These are phyloP conservation scores for Pilobolus umbonatus DNA, from an alignment of 192 early-diverging fungal genomes.

Conservation along the genomic window DNA sequence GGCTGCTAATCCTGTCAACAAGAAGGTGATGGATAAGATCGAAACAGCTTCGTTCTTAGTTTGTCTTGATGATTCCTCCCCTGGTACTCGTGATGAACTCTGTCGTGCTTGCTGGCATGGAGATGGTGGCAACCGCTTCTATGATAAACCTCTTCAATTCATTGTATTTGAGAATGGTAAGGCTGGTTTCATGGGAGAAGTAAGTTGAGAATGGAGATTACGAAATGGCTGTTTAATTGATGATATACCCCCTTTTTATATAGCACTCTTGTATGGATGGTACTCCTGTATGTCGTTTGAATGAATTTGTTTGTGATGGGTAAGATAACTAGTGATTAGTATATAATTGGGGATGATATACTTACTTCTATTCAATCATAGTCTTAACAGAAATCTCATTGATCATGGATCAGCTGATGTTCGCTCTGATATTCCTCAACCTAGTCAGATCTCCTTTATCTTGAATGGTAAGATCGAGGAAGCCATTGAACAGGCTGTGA, in stretches of 20 bases:
- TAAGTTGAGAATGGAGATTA: slow-evolving; percentile 6
- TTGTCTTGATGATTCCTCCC: slow-evolving; percentile 84
- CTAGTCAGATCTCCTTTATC: slow-evolving; percentile 70
- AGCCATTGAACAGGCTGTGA: slow-evolving; percentile 61
- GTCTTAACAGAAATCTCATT: slow-evolving; percentile 61
- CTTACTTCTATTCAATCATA: background rate
- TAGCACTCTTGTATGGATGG: slow-evolving; percentile 93
- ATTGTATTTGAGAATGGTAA: slow-evolving; percentile 97
- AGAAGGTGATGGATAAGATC: slow-evolving; percentile 69
- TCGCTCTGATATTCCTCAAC: slow-evolving; percentile 56
- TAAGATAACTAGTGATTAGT: background rate
- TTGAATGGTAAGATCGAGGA: slow-evolving; percentile 54
- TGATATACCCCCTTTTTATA: background rate
- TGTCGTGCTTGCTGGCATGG: slow-evolving; percentile 93
- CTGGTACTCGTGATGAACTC: slow-evolving; percentile 85
- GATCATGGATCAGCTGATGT: slow-evolving; percentile 59
- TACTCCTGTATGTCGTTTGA: slow-evolving; percentile 82
- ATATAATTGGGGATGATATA: background rate
- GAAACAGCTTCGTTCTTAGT: slow-evolving; percentile 85
- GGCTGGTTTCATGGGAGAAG: slow-evolving; percentile 91
- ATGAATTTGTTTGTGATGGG: slow-evolving; percentile 70
- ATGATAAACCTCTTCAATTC: slow-evolving; percentile 96
- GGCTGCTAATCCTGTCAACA: slow-evolving; percentile 64
- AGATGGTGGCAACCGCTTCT: slow-evolving; percentile 95
- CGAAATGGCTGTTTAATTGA: background rate